Conservation (phyloP, 1,139 yeast species). For the Pneumocystis sp. region DNA sequence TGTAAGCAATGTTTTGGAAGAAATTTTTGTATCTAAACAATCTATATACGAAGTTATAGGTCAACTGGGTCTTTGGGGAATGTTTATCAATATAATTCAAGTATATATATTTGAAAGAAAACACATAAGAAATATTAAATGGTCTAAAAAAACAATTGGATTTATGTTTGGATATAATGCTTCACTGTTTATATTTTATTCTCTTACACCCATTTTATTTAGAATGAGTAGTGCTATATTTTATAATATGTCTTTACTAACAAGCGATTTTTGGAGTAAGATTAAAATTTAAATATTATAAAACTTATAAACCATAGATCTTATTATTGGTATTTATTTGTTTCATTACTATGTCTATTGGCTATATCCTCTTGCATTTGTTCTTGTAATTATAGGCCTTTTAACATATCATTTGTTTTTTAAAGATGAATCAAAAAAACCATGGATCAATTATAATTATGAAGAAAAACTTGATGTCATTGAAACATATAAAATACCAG, state of each 20-base stretch:
- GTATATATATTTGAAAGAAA: conserved; percentile 30
- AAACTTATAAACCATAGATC: conserved; percentile 15
- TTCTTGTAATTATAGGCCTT: conserved; percentile 29
- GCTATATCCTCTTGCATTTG: conserved; percentile 34
- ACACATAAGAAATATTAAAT: conserved; percentile 25
- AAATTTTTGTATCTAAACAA: conserved; percentile 30
- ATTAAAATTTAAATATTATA: not conserved
- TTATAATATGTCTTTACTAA: conserved; percentile 30
- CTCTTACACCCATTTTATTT: conserved; percentile 30
- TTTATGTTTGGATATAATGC: conserved; percentile 31
- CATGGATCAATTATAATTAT: conserved; percentile 30
- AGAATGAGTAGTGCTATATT: conserved; percentile 34
- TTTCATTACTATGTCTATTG: conserved; percentile 32
- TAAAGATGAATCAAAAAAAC: conserved; percentile 30
- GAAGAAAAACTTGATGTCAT: conserved; percentile 28
- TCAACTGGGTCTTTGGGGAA: conserved; percentile 30
- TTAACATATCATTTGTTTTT: conserved; percentile 26
- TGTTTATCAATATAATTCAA: conserved; percentile 30
- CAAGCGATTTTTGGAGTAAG: conserved; percentile 31
- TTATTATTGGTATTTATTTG: conserved; percentile 29
- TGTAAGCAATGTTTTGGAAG: conserved; percentile 30
- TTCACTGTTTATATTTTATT: conserved; percentile 27
- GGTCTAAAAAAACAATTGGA: conserved; percentile 30
- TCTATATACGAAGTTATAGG: conserved; percentile 33
- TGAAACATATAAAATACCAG: conserved; percentile 19